Evolutionary conservation across 2,329 filamentous ascomycete genomes (phyloP), one percentile per base, ranked within the genome.

Genomic region (Zasmidium cellare): DNA sequence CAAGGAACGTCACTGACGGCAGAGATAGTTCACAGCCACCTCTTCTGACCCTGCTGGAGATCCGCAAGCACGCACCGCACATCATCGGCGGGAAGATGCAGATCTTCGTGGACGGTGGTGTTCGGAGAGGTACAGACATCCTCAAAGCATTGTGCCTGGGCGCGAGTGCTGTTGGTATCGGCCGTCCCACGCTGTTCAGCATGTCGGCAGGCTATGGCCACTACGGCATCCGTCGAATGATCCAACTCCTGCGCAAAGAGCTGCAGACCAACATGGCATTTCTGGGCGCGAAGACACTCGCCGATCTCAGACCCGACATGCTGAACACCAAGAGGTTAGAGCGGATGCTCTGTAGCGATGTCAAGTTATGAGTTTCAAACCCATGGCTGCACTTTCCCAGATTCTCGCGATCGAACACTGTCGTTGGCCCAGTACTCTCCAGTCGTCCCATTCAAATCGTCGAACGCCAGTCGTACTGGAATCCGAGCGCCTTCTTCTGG

Each of bases 91-190:
- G 54, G 1, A 48, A 49, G 28, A 88, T 66, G 81, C 56, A 65
- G 41, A 60, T 89, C 1, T 85, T 81, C 56, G 74, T 89, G 2
- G 87, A 89, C 59, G 85, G 86, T 0, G 87, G 87, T 0, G 79
- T 89, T 22, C 78, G 80, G 18, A 75, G 86, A n/a, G 87, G 87
- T 0, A 84, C 85, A 0, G 87, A 89, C 66, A 81, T 89, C 3
- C 78, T 89, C 65, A 89, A 89, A 71, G 85, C 84, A 0, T 65
- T 89, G 16, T 86, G 84, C 52, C 73, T 89, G 0, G 87, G 87
- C 0, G 87, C 85, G 0, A 84, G 75, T 56, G 85, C 82, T 0
- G 86, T 77, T 0, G 86, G 85, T 0, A 75, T 89, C 12, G 87
- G 86, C 0, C 74, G 86, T 18, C 83, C 83, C 0, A 82, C 86